These are phyloP conservation scores for Antarctomyces pellizariae DNA, from an alignment of 495 filamentous ascomycete species.

Conservation along the genomic window DNA sequence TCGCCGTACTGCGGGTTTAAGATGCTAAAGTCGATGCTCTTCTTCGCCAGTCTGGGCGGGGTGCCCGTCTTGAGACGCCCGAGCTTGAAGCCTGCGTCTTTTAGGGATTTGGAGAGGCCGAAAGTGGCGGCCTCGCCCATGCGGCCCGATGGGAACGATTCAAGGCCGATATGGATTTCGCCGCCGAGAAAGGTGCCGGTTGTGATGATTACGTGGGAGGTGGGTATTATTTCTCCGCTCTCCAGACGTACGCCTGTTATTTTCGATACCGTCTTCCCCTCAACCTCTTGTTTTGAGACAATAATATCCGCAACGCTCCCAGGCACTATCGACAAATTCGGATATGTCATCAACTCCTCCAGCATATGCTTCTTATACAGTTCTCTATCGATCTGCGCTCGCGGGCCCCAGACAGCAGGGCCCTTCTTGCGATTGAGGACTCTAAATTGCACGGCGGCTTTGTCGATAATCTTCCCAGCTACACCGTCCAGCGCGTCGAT, in stretches of 20 bases:
- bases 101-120: constrained; percentile 77
- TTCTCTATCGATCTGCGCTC: constrained; percentile 85
- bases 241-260: constrained; percentile 77
- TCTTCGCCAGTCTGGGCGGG: constrained; percentile 63
- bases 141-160: constrained; percentile 62
- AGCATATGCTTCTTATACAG: constrained; percentile 85
- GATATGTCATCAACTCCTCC: constrained; percentile 55
- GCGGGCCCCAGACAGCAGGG: constrained; percentile 87
- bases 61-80: constrained; percentile 91
- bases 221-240: constrained; percentile 63
- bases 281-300: constrained; percentile 27
- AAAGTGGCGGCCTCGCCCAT: constrained; percentile 91
- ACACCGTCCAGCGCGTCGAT: constrained; percentile 90
- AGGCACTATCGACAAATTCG: constrained; percentile 54
- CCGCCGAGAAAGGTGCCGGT: constrained; percentile 91
- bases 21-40: constrained; percentile 54
- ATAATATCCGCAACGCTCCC: constrained; percentile 88
- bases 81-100: constrained; percentile 72
- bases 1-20: constrained; percentile 61
- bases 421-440: constrained; percentile 76
- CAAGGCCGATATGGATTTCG: constrained; percentile 86
- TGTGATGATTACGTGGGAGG: constrained; percentile 72
- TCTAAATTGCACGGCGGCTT: constrained; percentile 78
- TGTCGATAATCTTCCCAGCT: constrained; percentile 74
- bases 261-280: constrained; percentile 27